phyloP scores from a whole-genome alignment of 2,329 filamentous ascomycete genomes.

The Aspergillus fischeri region DNA sequence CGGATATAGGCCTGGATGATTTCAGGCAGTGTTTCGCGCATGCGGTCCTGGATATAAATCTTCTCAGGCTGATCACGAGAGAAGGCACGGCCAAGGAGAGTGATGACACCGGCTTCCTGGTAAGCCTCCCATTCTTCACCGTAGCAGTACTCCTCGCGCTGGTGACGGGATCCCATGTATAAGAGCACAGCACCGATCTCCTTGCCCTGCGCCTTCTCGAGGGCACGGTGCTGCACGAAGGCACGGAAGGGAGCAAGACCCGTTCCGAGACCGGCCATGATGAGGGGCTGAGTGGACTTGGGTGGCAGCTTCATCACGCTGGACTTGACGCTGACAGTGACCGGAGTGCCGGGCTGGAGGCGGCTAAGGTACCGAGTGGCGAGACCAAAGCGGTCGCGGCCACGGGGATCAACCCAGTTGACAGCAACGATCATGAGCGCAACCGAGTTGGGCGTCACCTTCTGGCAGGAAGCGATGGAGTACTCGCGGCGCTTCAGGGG shows the following conservation, averaged over 20 bases:
- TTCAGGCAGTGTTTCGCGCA: conserved; percentile 79
- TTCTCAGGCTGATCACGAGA: conserved; percentile 95
- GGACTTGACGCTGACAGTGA: conserved; percentile 93
- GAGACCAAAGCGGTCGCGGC: conserved; percentile 86
- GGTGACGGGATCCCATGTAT: conserved; percentile 95
- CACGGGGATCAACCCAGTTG: conserved; percentile 84
- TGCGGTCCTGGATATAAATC: conserved; percentile 98
- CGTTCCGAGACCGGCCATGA: conserved; percentile 98
- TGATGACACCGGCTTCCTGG: conserved; percentile 90
- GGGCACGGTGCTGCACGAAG: conserved; percentile 95
- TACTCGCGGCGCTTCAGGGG: conserved; percentile 97
- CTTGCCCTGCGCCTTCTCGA: conserved; percentile 96
- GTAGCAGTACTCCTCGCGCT: conserved; percentile 97
- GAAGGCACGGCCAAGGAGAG: conserved; percentile 87
- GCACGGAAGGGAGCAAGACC: conserved; percentile 98
- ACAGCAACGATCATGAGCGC: conserved; percentile 96
- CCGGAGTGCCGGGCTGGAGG: conserved; percentile 68
- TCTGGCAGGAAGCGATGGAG: conserved; percentile 97
- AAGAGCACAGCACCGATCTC: conserved; percentile 88
- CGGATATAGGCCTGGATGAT: conserved; percentile 83
- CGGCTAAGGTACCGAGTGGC: conserved; percentile 83
- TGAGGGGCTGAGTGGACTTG: conserved; percentile 83
- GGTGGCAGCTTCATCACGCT: conserved; percentile 98
- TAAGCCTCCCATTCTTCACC: conserved; percentile 99
- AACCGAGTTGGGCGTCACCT: conserved; percentile 84